Evolutionary conservation across 225 moss, liverwort and hornwort species (phyloP).

Genomic region (Asterella californica): DNA sequence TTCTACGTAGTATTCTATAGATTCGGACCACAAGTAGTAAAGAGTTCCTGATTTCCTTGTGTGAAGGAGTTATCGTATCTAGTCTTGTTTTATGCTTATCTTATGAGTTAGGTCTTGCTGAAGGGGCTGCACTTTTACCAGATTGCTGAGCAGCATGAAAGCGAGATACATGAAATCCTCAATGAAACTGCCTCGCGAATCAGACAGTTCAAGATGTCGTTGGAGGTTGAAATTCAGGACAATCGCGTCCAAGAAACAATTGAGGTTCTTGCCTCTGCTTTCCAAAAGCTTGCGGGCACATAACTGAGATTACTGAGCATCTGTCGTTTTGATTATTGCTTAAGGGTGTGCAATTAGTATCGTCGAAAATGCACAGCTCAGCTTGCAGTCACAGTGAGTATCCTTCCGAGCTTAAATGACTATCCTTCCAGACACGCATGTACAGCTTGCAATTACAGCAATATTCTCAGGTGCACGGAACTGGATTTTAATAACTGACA

Average conservation of each 20-base stretch:
- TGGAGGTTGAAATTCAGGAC: conserved; percentile 34
- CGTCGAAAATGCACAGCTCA: no score
- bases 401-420: background rate
- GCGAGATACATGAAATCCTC: conserved; percentile 50
- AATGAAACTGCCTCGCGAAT: conserved; percentile 43
- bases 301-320: background rate
- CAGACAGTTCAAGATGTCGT: conserved; percentile 30
- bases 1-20: no score
- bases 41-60: no score
- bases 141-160: conserved; percentile 41
- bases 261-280: conserved; percentile 14
- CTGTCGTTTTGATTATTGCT: background rate
- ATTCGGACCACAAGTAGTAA: no score
- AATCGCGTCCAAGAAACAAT: conserved; percentile 29
- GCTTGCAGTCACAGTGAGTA: no score
- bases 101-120: background rate
- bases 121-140: conserved; percentile 2
- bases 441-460: conserved; percentile 2
- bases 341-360: no score
- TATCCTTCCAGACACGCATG: background rate
- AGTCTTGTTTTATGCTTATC: background rate
- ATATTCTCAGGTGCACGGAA: background rate
- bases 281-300: no score
- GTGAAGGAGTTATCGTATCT: background rate
- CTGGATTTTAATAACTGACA: background rate